Evolutionary conservation across 1,139 yeast species (phyloP).

Genomic region (Hansenula lynferdii): DNA sequence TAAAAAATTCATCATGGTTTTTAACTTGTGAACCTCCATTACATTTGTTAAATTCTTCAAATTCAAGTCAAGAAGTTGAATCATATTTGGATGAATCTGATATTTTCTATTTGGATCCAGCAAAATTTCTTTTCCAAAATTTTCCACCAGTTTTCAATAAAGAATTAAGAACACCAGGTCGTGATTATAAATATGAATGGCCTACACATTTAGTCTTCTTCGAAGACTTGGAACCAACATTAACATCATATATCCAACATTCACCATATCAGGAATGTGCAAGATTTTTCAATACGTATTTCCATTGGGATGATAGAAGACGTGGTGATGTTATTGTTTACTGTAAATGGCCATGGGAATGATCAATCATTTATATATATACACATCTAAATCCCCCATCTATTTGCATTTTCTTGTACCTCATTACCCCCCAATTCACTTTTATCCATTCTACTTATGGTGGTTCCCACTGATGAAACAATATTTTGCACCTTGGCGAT

Average conservation of each 20-base stretch:
- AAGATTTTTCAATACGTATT: constrained; percentile 70
- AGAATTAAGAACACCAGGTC: constrained; percentile 20
- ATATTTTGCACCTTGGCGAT: not conserved
- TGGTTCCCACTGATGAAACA: not conserved
- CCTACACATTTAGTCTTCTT: constrained; percentile 72
- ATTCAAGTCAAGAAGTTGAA: constrained; percentile 24
- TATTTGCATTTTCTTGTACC: constrained; percentile 4
- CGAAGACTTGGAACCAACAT: constrained; percentile 48
- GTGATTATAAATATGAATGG: constrained; percentile 45
- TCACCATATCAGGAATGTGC: constrained; percentile 41
- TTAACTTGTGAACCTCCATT: constrained; percentile 93
- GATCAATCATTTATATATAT: constrained; percentile 3
- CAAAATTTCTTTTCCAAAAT: constrained; percentile 40
- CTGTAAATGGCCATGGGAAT: constrained; percentile 30
- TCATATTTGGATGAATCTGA: constrained; percentile 84
- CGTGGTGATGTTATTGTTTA: constrained; percentile 49
- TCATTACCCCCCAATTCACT: not conserved
- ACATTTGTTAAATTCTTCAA: constrained; percentile 21
- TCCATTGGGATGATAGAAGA: constrained; percentile 87
- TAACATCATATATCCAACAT: constrained; percentile 35
- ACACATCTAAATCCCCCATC: constrained; percentile 18
- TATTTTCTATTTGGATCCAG: constrained; percentile 65
- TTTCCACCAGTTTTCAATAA: constrained; percentile 33
- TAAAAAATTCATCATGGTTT: constrained; percentile 55
- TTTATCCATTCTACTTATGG: not conserved